Evolutionary conservation across 169 alveolate genomes (phyloP).

Genomic region (Cryptosporidium canis): DNA sequence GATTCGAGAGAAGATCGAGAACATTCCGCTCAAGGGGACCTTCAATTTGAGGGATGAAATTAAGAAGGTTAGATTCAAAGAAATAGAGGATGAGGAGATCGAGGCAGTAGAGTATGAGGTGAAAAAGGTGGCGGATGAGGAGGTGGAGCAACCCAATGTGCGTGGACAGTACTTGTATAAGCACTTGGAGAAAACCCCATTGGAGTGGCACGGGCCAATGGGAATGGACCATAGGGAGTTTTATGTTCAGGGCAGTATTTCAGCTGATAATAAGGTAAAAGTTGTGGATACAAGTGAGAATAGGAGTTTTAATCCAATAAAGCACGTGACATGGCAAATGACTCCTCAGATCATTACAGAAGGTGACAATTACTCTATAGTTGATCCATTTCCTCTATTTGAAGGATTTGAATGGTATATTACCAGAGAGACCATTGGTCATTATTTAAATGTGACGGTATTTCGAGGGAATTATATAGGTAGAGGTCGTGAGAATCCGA

Average conservation of each 20-base stretch:
- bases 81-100: constrained; percentile 48
- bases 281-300: constrained; percentile 9
- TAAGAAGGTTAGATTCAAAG: constrained; percentile 46
- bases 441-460: constrained; percentile 6
- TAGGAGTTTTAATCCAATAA: constrained; percentile 45
- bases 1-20: constrained; percentile 26
- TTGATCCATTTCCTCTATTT: constrained; percentile 22
- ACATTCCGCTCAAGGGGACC: constrained; percentile 11
- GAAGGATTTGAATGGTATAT: constrained; percentile 69
- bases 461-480: constrained; percentile 22
- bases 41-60: constrained; percentile 62
- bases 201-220: constrained; percentile 1
- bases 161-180: constrained; percentile 56
- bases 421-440: constrained; percentile 54
- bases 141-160: constrained; percentile 30
- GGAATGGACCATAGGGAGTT: not conserved
- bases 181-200: not conserved
- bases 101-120: constrained; percentile 58
- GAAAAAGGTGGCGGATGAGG: constrained; percentile 8
- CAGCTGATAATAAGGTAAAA: constrained; percentile 58
- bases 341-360: not conserved
- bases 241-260: constrained; percentile 26
- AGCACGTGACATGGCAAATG: constrained; percentile 40
- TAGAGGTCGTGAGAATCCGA: not conserved
- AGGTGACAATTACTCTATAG: constrained; percentile 11